Evolutionary conservation across 208 protist species (phyloP).

Genomic region (Leishmania tarentolae): DNA sequence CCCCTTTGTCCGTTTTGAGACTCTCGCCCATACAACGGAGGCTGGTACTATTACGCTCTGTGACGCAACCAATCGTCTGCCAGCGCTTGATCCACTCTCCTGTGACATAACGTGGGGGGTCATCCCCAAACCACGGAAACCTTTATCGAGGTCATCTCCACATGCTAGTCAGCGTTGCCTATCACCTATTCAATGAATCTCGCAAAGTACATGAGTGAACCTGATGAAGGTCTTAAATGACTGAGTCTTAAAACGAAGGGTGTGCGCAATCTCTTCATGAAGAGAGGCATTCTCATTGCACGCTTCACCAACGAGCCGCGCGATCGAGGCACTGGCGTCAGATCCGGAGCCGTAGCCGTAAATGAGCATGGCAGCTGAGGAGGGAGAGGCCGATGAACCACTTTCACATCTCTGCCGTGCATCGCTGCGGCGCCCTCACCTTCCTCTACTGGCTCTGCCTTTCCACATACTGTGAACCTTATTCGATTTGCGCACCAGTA

Average conservation of each 20-base stretch:
- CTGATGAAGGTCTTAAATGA: constrained; percentile 54
- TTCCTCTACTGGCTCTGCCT: constrained; percentile 27
- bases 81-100: constrained; percentile 78
- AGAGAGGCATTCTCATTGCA: background rate
- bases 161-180: constrained; percentile 68
- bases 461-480: constrained; percentile 90
- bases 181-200: constrained; percentile 95
- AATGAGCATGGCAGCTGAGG: background rate
- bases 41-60: constrained; percentile 78
- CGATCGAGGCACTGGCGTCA: background rate
- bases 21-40: constrained; percentile 92
- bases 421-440: background rate
- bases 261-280: constrained; percentile 91
- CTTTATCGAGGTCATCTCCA: constrained; percentile 79
- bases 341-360: background rate
- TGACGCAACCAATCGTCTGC: constrained; percentile 83
- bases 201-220: constrained; percentile 87
- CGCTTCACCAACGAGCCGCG: background rate
- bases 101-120: constrained; percentile 95
- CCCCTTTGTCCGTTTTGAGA: constrained; percentile 93
- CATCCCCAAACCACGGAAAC: constrained; percentile 76
- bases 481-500: constrained; percentile 88
- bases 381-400: background rate
- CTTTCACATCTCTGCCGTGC: background rate
- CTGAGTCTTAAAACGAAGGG: constrained; percentile 81